Conservation (phyloP, 495 filamentous ascomycete genomes). For the Bacidia rubella region DNA sequence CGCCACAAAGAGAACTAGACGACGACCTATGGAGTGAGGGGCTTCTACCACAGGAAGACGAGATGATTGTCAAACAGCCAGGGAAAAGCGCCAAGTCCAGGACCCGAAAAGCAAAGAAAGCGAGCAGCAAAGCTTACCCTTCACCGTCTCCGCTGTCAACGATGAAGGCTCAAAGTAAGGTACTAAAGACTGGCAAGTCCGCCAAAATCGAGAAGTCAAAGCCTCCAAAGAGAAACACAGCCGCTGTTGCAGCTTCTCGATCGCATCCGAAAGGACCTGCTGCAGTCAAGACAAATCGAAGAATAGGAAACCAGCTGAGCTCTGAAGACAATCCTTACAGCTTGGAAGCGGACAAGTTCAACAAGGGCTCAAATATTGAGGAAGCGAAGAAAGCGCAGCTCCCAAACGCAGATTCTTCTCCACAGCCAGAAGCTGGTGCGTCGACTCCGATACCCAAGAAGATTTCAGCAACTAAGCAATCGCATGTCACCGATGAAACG, state of each 20-base stretch:
- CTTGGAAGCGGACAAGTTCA: neutral
- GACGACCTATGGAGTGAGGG: neutral
- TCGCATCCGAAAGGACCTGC: constrained; percentile 11
- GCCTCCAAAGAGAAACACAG: neutral
- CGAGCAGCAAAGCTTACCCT: neutral
- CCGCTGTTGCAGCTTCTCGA: neutral
- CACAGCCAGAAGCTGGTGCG: too few relatives aligned
- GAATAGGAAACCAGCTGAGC: constrained; percentile 6
- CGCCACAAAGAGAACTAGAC: neutral
- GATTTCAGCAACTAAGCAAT: too few relatives aligned
- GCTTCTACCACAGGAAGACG: neutral
- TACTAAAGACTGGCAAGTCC: neutral
- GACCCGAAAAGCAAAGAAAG: too few relatives aligned
- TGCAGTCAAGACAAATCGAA: constrained; percentile 18
- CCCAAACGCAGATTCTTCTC: too few relatives aligned
- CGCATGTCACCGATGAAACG: too few relatives aligned
- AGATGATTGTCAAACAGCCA: too few relatives aligned
- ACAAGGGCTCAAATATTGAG: too few relatives aligned
- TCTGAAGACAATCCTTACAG: constrained; percentile 7
- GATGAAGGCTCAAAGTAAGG: neutral
- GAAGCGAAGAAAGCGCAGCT: too few relatives aligned
- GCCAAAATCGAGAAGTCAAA: neutral
- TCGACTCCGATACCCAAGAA: too few relatives aligned
- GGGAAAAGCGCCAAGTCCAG: too few relatives aligned
- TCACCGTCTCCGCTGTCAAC: neutral